Evolutionary conservation across 129 eudicot species (phyloP).

Genomic region (Flaveria sonorensis): DNA sequence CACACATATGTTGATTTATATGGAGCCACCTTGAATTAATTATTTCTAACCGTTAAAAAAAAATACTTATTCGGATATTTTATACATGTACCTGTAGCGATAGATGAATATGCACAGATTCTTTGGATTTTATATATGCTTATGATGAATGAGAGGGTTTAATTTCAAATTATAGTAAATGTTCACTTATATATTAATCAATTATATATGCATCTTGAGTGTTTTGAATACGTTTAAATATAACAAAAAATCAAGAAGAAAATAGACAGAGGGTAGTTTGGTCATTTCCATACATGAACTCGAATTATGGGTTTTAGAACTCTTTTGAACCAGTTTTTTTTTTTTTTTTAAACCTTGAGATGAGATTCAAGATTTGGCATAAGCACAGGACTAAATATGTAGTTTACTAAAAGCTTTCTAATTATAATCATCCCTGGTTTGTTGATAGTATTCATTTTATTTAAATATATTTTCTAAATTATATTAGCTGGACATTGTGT

Average conservation of each 20-base stretch:
- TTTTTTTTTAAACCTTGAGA: neutral
- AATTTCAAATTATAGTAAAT: neutral
- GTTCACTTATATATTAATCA: neutral
- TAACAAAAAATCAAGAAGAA: neutral
- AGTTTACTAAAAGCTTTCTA: neutral
- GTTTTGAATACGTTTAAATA: neutral
- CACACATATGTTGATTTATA: conserved; percentile 15
- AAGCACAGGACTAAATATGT: neutral
- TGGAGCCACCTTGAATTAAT: conserved; percentile 1
- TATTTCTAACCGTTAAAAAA: neutral
- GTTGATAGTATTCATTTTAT: neutral
- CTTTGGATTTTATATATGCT: neutral
- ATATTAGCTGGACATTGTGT: neutral
- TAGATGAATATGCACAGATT: neutral
- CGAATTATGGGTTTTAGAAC: neutral
- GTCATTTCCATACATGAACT: neutral
- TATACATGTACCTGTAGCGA: neutral
- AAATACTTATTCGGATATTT: neutral
- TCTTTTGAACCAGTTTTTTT: no score
- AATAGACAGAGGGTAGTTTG: neutral
- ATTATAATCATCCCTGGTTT: neutral
- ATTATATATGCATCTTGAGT: neutral
- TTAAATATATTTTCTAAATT: neutral
- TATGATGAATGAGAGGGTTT: neutral
- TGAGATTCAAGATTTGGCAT: neutral